Conservation (phyloP, 1,284 basidiomycete species). For the Naganishia albida region DNA sequence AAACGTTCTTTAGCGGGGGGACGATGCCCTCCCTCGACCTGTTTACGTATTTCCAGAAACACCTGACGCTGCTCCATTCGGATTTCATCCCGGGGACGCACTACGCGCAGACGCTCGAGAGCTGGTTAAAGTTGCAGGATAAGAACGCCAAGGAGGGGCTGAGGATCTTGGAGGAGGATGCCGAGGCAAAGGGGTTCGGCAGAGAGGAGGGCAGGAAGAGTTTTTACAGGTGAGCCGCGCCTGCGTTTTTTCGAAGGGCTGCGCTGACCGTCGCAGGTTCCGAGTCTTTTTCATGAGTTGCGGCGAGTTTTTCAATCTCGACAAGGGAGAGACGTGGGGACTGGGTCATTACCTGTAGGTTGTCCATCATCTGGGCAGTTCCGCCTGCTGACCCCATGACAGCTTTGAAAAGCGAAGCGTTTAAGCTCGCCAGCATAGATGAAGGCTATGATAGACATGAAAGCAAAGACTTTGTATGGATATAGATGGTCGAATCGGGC, state of each 20-base stretch:
- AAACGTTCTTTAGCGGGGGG: constrained; percentile 68
- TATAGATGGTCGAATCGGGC: not conserved
- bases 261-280: constrained; percentile 55
- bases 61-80: constrained; percentile 63
- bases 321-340: constrained; percentile 67
- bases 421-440: constrained; percentile 7
- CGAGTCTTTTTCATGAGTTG: constrained; percentile 75
- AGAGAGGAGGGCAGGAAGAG: constrained; percentile 63
- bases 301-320: constrained; percentile 70
- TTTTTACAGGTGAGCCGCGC: constrained; percentile 59
- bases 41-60: constrained; percentile 69
- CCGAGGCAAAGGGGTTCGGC: constrained; percentile 57
- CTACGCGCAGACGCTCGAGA: constrained; percentile 68
- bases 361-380: too few species aligned
- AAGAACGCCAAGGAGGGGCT: constrained; percentile 59
- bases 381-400: not conserved
- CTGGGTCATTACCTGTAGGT: constrained; percentile 60
- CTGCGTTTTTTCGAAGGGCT: not conserved
- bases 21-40: constrained; percentile 61
- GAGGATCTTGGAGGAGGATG: constrained; percentile 59
- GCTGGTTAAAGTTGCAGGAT: constrained; percentile 70
- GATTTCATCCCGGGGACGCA: constrained; percentile 69
- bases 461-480: not conserved
- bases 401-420: constrained; percentile 24
- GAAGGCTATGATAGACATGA: not conserved